Conservation (phyloP, 257 asterid genomes). For the Rhazya stricta region DNA sequence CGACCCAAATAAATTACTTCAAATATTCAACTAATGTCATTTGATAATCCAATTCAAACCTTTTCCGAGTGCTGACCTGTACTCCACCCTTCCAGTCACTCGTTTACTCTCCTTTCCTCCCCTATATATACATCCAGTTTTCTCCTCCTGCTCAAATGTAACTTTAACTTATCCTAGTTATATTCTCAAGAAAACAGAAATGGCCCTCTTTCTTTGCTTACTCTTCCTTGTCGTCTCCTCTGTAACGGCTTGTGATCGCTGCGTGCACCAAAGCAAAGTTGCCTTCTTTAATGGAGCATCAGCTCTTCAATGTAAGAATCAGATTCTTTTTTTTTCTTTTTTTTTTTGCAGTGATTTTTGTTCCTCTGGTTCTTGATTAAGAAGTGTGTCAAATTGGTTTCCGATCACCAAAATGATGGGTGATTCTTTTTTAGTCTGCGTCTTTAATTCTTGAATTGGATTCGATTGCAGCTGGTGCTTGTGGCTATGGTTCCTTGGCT, state of each 20-base stretch:
- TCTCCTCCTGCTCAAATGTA: background rate
- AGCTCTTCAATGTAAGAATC: constrained; percentile 50
- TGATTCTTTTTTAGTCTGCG: background rate
- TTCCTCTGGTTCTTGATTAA: background rate
- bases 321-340: background rate
- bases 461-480: constrained; percentile 61
- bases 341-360: background rate
- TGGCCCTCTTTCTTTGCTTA: constrained; percentile 15
- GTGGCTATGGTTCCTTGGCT: constrained; percentile 71
- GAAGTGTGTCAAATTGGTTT: background rate
- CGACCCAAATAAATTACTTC: background rate
- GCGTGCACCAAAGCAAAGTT: constrained; percentile 47
- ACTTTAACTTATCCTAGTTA: background rate
- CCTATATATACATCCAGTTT: background rate
- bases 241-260: constrained; percentile 63
- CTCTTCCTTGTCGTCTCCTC: constrained; percentile 37
- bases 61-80: constrained; percentile 8
- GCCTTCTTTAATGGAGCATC: constrained; percentile 46
- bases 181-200: background rate
- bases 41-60: constrained; percentile 7
- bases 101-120: background rate
- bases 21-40: background rate
- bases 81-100: background rate
- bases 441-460: background rate
- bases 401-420: background rate